Conservation (phyloP, 2,329 filamentous ascomycete genomes). For the Pseudopithomyces maydicus region DNA sequence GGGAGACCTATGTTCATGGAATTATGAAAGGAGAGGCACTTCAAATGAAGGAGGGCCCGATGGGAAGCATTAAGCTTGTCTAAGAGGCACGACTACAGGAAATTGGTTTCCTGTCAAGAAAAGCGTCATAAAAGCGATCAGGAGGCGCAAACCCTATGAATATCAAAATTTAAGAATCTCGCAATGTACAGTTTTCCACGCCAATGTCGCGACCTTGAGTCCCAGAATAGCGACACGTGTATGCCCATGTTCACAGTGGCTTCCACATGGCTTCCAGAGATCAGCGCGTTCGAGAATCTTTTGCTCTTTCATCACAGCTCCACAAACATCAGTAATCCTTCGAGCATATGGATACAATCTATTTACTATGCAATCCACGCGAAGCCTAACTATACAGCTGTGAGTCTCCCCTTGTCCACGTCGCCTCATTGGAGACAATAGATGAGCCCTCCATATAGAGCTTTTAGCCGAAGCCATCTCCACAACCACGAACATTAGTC, state of each 20-base stretch:
- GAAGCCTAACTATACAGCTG: neutral
- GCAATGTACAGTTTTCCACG: no score
- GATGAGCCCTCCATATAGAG: neutral
- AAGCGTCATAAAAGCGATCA: no score
- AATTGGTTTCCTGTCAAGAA: no score
- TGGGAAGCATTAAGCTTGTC: neutral
- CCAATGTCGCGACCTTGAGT: no score
- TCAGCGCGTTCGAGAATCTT: neutral
- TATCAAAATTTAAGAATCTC: no score
- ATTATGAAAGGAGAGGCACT: slow-evolving; percentile 26
- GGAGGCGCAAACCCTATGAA: no score
- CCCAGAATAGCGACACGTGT: no score
- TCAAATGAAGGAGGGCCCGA: neutral
- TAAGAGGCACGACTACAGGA: neutral
- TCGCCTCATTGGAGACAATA: neutral
- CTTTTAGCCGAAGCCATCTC: slow-evolving; percentile 3
- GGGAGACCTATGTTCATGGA: slow-evolving; percentile 30
- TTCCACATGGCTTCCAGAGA: neutral
- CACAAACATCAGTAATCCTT: neutral
- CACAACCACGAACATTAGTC: neutral
- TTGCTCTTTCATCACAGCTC: neutral
- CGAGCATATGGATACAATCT: neutral
- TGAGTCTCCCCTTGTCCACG: neutral
- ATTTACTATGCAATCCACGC: neutral
- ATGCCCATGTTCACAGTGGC: neutral